phyloP scores from a whole-genome alignment of 345 rosid species.

The Salix viminalis region DNA sequence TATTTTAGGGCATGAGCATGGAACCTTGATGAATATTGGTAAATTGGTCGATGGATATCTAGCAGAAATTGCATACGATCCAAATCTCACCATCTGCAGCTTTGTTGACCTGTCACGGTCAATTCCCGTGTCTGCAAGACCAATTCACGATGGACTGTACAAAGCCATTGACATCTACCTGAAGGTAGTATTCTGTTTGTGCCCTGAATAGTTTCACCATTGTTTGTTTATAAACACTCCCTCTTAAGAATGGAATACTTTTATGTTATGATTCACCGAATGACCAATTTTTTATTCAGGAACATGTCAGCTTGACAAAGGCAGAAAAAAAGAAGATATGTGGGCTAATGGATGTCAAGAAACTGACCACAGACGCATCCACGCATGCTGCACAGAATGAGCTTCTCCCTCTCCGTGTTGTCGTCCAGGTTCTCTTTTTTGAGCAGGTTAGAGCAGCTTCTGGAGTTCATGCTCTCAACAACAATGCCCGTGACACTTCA shows the following conservation, averaged over 20 bases:
- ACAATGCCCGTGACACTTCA: constrained; percentile 28
- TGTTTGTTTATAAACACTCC: neutral
- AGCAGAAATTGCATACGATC: constrained; percentile 47
- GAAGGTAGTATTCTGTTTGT: constrained; percentile 42
- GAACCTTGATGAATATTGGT: constrained; percentile 56
- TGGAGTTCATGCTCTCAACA: constrained; percentile 35
- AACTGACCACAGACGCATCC: constrained; percentile 63
- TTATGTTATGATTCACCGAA: neutral
- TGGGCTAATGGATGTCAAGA: constrained; percentile 74
- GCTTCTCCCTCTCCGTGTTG: constrained; percentile 74
- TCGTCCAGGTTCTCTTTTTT: constrained; percentile 84
- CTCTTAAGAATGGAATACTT: neutral
- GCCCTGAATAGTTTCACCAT: neutral
- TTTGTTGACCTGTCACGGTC: constrained; percentile 52
- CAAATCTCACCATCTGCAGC: constrained; percentile 41
- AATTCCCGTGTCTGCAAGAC: constrained; percentile 70
- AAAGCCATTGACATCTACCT: constrained; percentile 76
- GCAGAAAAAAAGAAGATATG: constrained; percentile 71
- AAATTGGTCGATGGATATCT: constrained; percentile 70
- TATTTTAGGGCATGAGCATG: constrained; percentile 36
- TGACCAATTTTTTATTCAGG: constrained; percentile 43
- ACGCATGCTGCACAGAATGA: constrained; percentile 90
- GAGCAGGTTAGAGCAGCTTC: constrained; percentile 71
- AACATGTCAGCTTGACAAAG: constrained; percentile 61
- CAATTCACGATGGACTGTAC: constrained; percentile 70